Base-by-base conservation (phyloP, 495 filamentous ascomycete species). In the Podospora tetraspora region DNA sequence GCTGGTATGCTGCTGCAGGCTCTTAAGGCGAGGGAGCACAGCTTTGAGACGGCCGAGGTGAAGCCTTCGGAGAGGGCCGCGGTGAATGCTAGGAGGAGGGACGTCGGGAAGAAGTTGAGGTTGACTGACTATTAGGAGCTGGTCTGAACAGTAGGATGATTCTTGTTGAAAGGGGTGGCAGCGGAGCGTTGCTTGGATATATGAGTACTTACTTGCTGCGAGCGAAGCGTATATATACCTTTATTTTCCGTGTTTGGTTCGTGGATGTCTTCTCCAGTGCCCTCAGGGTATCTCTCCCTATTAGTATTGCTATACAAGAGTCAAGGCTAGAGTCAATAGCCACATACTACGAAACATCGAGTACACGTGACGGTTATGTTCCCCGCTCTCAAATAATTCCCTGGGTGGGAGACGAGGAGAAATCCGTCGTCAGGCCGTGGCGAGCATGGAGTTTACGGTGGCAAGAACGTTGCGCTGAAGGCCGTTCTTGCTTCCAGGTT, bases 1-100 rank as follows among this genome's bases (percentile, higher is more conserved):
- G 92, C 93, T 2, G 93, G 93, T 34, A 94, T 96, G 92, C 85
- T 97, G 8, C 84, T 94, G 9, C 91, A 94, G 77, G 93, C 92
- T 11, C 86, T 97, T 29, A 94, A 93, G 76, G 89, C 83, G 19
- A 74, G 84, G 25, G 74, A 75, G 57, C 79, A 82, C 71, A 72
- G 72, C 32, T 66, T 79, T 24, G 81, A 84, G 60, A 74, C 79
- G 13, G 77, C 76, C 63, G 77, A 81, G 65, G 67, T 79, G 58
- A 81, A 82, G 68, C 71, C 79, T 13, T 77, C 78, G 21, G 83
- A 85, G 69, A 74, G 84, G 62, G 79, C 82, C 57, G 81, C 80
- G 11, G 80, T 78, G 57, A 76, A 82, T 68, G 81, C 83, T 16
- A 76, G 83, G 63, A 83, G 88, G 74, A 80, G 88, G 72, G 89